Conservation (phyloP, 352 stramenopile genomes). For the Globisporangium echinulatum region DNA sequence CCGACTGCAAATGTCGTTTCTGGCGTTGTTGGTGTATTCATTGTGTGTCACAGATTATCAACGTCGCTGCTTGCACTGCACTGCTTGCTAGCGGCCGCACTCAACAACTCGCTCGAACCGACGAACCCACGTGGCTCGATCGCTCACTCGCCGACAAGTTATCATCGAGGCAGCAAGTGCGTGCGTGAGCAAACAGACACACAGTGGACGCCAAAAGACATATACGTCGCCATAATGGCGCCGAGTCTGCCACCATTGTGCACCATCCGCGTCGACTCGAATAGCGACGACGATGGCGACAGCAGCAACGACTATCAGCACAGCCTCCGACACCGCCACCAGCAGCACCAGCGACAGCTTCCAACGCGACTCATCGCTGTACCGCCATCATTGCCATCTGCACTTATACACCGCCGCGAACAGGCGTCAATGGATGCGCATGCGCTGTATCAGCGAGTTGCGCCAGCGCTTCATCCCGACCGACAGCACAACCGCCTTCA, state of each 20-base stretch:
- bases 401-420: too few species aligned
- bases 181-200: neutral
- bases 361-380: too few species aligned
- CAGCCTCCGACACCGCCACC: neutral
- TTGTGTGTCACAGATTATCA: neutral
- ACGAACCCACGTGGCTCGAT: neutral
- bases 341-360: too few species aligned
- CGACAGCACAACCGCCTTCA: neutral
- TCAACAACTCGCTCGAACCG: neutral
- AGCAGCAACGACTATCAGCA: neutral
- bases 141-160: too few species aligned
- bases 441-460: neutral
- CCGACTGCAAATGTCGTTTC: neutral
- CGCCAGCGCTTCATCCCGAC: neutral
- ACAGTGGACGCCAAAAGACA: neutral
- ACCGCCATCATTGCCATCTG: too few species aligned
- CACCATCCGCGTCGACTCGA: neutral
- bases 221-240: neutral
- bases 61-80: too few species aligned
- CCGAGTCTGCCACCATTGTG: constrained; percentile 1
- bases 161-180: neutral
- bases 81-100: neutral
- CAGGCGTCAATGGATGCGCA: neutral
- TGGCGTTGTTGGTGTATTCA: neutral
- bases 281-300: neutral